A percentile compares a stretch with the other conserved stretches of the same genome.
These are phyloP conservation scores for Populus tremula DNA, from an alignment of 345 rosid genomes.

Conservation along the genomic window DNA sequence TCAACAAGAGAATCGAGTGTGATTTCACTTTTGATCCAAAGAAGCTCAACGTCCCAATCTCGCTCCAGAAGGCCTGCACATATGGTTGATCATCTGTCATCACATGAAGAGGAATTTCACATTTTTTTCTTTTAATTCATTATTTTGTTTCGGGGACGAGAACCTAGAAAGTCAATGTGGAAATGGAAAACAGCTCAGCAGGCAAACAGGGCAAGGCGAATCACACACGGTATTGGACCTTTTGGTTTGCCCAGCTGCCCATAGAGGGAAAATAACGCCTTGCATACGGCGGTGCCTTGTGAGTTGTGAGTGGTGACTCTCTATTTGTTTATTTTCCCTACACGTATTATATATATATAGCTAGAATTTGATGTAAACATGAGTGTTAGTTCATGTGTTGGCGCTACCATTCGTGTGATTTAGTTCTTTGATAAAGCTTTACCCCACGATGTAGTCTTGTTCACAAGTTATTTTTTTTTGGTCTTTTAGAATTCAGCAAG, in stretches of 20 bases:
- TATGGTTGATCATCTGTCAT: slow-evolving; percentile 28
- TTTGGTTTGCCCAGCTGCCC: slow-evolving; percentile 38
- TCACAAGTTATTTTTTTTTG: neutral
- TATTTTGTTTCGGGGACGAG: neutral
- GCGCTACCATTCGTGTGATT: neutral
- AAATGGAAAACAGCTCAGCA: slow-evolving; percentile 49
- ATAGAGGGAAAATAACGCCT: slow-evolving; percentile 8
- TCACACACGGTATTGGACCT: slow-evolving; percentile 16
- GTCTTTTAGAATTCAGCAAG: neutral
- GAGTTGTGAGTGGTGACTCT: slow-evolving; percentile 15
- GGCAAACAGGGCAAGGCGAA: slow-evolving; percentile 30
- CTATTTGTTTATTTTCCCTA: slow-evolving; percentile 12
- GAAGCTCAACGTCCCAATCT: slow-evolving; percentile 57
- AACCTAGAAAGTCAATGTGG: neutral
- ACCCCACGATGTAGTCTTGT: neutral
- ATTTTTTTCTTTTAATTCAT: neutral
- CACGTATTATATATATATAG: neutral
- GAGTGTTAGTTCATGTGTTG: neutral
- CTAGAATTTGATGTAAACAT: slow-evolving; percentile 4
- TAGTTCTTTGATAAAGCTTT: neutral
- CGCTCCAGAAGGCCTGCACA: slow-evolving; percentile 71
- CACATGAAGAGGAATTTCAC: neutral
- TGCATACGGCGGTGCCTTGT: slow-evolving; percentile 29
- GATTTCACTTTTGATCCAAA: slow-evolving; percentile 57
- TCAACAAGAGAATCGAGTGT: slow-evolving; percentile 64